These are phyloP conservation scores for Syzygium malaccense DNA, from an alignment of 441 rosid species.

Conservation along the genomic window DNA sequence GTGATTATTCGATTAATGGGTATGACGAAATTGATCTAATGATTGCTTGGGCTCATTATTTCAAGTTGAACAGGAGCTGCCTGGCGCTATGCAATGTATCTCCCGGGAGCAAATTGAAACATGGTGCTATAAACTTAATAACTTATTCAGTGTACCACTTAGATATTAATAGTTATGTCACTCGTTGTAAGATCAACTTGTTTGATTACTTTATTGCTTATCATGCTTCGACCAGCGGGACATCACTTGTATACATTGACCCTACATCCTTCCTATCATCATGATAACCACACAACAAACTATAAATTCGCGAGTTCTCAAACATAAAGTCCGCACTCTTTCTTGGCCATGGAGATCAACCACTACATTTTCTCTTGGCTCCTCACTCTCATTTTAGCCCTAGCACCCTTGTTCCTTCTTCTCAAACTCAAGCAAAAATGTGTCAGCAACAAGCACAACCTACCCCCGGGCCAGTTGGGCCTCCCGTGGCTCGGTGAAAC, in stretches of 20 bases:
- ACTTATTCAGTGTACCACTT: not conserved
- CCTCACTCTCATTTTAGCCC: constrained; percentile 25
- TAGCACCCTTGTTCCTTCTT: constrained; percentile 19
- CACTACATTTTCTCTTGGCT: constrained; percentile 15
- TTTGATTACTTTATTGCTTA: not conserved
- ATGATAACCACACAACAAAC: not conserved
- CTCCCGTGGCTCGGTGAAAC: constrained; percentile 68
- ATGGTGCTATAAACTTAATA: not conserved
- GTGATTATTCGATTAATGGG: not conserved
- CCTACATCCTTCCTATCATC: not conserved
- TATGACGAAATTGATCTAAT: not conserved
- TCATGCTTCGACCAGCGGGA: not conserved
- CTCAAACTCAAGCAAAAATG: constrained; percentile 19
- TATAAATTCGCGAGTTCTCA: not conserved
- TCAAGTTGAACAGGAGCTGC: not conserved
- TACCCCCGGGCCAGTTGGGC: constrained; percentile 64
- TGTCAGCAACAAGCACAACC: constrained; percentile 11
- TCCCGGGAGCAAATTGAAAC: not conserved
- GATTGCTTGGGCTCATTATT: not conserved
- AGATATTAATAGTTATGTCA: not conserved
- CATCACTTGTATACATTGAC: not conserved
- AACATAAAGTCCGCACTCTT: not conserved
- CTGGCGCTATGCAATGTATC: not conserved
- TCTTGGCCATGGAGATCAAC: not conserved
- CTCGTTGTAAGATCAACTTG: not conserved